These are phyloP conservation scores for Poterioochromonas sp. DNA, from an alignment of 352 stramenopile genomes.

Conservation along the genomic window DNA sequence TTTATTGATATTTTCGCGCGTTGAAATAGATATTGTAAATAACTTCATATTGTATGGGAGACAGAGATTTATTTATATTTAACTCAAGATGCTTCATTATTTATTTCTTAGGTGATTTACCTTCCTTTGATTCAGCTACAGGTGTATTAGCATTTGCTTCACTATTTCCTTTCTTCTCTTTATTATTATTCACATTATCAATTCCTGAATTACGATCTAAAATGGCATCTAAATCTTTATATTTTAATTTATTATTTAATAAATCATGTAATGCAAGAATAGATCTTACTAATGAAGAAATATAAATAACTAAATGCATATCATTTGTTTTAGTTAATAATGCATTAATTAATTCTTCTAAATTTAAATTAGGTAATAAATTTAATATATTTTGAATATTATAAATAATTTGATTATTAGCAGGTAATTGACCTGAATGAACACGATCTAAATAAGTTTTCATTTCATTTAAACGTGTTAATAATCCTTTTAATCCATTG, in stretches of 20 bases:
- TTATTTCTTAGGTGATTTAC: too few species aligned
- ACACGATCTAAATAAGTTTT: conserved; percentile 84
- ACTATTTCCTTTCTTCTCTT: conserved; percentile 12
- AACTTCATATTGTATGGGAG: too few species aligned
- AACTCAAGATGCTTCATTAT: too few species aligned
- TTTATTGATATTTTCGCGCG: too few species aligned
- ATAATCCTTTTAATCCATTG: conserved; percentile 81
- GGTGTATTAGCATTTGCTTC: too few species aligned
- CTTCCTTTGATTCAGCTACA: too few species aligned
- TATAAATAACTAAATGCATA: conserved; percentile 88
- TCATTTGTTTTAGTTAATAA: conserved; percentile 99
- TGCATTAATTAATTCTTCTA: conserved; percentile 85
- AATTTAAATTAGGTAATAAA: conserved; percentile 81
- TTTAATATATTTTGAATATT: conserved; percentile 99
- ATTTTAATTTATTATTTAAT: conserved; percentile 93
- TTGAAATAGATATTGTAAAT: too few species aligned
- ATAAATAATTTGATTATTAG: conserved; percentile 90
- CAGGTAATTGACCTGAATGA: conserved; percentile 50
- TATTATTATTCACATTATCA: conserved; percentile 20
- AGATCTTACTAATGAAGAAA: conserved; percentile 61
- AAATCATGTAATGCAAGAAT: conserved; percentile 97
- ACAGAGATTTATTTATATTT: too few species aligned
- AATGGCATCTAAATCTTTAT: conserved; percentile 70
- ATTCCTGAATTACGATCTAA: conserved; percentile 44
- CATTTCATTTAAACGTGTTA: conserved; percentile 90